Evolutionary conservation across 495 filamentous ascomycete genomes (phyloP).

Genomic region (Physcia stellaris): DNA sequence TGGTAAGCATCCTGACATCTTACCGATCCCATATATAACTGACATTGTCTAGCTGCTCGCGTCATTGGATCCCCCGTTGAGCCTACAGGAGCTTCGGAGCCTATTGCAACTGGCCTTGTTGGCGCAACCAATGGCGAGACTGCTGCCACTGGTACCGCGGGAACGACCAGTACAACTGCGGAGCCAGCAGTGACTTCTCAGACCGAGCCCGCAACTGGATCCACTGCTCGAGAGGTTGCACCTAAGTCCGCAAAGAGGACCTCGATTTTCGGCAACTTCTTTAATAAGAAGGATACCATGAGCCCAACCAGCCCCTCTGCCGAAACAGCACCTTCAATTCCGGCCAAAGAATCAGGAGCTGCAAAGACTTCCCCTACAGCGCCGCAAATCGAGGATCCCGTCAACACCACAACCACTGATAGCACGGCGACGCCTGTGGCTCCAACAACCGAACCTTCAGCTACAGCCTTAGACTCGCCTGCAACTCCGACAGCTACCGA

Average conservation of each 20-base stretch:
- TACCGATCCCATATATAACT: slow-evolving; percentile 1
- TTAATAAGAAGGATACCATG: slow-evolving; percentile 35
- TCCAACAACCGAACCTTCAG: slow-evolving; percentile 17
- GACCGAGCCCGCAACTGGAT: slow-evolving; percentile 17
- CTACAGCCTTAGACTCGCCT: slow-evolving; percentile 19
- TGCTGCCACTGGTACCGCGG: neutral
- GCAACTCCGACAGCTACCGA: slow-evolving; percentile 14
- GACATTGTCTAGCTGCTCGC: slow-evolving; percentile 9
- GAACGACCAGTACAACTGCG: slow-evolving; percentile 6
- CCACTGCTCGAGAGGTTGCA: slow-evolving; percentile 9
- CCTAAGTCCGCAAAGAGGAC: slow-evolving; percentile 31
- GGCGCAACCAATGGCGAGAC: slow-evolving; percentile 3
- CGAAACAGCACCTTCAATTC: slow-evolving; percentile 31
- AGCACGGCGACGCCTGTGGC: slow-evolving; percentile 27
- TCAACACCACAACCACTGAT: slow-evolving; percentile 25
- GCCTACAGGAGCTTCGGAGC: slow-evolving; percentile 6
- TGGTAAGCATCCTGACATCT: slow-evolving; percentile 2
- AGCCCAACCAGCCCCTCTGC: slow-evolving; percentile 39
- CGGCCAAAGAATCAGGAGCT: slow-evolving; percentile 25
- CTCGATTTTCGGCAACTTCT: slow-evolving; percentile 39
- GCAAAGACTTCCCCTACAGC: slow-evolving; percentile 32
- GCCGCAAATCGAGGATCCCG: slow-evolving; percentile 38
- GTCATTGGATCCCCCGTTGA: slow-evolving; percentile 10
- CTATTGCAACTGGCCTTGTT: slow-evolving; percentile 1
- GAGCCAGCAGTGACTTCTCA: too few relatives aligned